Evolutionary conservation across 208 protist genomes (phyloP), one percentile per base, ranked within the genome.

Genomic region (Trypanosoma theileri): DNA sequence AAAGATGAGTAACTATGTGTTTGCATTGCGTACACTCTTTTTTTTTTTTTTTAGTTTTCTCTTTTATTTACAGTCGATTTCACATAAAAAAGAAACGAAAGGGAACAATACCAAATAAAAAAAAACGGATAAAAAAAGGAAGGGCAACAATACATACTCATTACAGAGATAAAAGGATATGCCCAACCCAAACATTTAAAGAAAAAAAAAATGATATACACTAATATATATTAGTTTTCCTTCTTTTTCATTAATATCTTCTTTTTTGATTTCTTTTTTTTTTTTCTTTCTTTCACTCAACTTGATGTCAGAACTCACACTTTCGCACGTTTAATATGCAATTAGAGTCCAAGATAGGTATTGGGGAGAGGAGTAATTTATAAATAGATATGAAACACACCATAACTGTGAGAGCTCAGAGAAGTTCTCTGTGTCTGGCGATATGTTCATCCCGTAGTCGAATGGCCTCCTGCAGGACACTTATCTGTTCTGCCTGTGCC

Each of bases 401-500:
- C 10, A n/a, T 17, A 45, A 41, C 12, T 48, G 16, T 63, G 28
- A 60, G 24, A 7, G 26, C 46, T 56, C 35, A 19, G 41, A 95
- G 70, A 24, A 95, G 74, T 26, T 75, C 62, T 14, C 72, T 62
- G 55, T 95, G 89, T 13, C 86, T 80, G 54, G 86, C 68, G 28
- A 95, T 80, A 45, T 92, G 86, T 51, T 81, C 62, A 21, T 95
- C 89, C 6, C 89, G 82, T 50, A 88, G 70, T 24, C 68, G 68
- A n/a, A 95, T 59, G 6, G 87, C 82, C 66, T 92, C 86, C 68
- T 93, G 79, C 12, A 95, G 68, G 9, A 82, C 66, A 54, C 84
- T 71, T 50, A 95, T 57, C 71, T 91, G 85, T 56, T 95, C 83
- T 11, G 72, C 53, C 59, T 89, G 85, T 9, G 76, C 62, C 24